These are phyloP conservation scores for Marasmius sp. DNA, from an alignment of 1,284 basidiomycete genomes.

Conservation along the genomic window DNA sequence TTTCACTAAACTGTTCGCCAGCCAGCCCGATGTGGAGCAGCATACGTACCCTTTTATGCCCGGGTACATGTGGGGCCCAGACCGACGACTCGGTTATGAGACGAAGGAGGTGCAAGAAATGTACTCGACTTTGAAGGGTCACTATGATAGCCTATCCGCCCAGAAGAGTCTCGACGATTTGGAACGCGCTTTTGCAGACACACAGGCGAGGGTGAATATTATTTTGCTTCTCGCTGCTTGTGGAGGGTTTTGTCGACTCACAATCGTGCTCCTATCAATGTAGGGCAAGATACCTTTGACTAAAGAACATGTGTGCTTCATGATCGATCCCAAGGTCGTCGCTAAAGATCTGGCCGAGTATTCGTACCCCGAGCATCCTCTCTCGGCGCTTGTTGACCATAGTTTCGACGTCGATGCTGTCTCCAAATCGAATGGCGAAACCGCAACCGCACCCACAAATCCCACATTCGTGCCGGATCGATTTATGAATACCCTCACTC, in stretches of 20 bases:
- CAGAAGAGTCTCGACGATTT: constrained; percentile 5
- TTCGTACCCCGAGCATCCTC: constrained; percentile 6
- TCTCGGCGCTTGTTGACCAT: constrained; percentile 3
- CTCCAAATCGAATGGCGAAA: not conserved
- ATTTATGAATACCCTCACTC: not conserved
- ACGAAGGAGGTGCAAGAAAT: constrained; percentile 6
- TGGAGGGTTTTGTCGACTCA: not conserved
- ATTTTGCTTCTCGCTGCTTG: not conserved
- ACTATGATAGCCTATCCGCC: constrained; percentile 1
- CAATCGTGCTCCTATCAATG: not conserved
- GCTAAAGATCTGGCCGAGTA: constrained; percentile 2
- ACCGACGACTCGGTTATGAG: constrained; percentile 7
- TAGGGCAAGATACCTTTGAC: constrained; percentile 8
- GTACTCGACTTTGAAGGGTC: constrained; percentile 4
- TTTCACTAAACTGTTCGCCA: constrained; percentile 6
- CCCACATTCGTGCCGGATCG: constrained; percentile 4
- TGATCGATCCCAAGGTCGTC: constrained; percentile 5
- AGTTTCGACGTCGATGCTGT: not conserved
- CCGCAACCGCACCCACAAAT: not conserved
- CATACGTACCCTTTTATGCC: constrained; percentile 9
- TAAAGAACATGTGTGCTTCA: constrained; percentile 9
- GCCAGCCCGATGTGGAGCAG: constrained; percentile 5
- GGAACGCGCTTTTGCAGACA: constrained; percentile 7
- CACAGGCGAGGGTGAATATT: constrained; percentile 1
- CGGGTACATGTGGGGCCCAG: constrained; percentile 7